These are phyloP conservation scores for Suhomyces sp. DNA, from an alignment of 805 yeast genomes.

Conservation along the genomic window DNA sequence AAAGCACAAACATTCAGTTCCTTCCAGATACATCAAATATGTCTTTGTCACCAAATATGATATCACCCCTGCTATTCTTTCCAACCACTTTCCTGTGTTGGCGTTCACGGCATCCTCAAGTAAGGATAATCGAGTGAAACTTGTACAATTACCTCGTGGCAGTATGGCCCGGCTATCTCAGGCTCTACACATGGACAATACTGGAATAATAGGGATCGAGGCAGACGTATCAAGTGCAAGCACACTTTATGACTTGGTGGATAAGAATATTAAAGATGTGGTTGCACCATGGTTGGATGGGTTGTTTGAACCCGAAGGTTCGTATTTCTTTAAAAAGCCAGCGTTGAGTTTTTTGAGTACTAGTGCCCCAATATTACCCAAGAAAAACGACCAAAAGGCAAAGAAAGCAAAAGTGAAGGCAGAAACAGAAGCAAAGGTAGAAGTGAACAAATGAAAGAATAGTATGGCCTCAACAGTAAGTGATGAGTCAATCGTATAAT, in stretches of 20 bases:
- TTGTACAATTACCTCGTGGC: slow-evolving; percentile 60
- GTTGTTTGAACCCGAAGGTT: slow-evolving; percentile 16
- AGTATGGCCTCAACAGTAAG: no score
- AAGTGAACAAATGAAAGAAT: no score
- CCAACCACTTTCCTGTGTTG: slow-evolving; percentile 59
- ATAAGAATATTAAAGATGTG: slow-evolving; percentile 34
- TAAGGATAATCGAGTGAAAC: slow-evolving; percentile 40
- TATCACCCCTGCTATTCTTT: slow-evolving; percentile 47
- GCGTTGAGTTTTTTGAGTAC: slow-evolving; percentile 46
- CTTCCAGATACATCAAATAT: slow-evolving; percentile 24
- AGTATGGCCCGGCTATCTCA: slow-evolving; percentile 30
- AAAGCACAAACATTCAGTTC: slow-evolving; percentile 2
- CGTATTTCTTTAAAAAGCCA: slow-evolving; percentile 27
- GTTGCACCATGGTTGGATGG: slow-evolving; percentile 47
- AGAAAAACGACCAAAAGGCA: slow-evolving; percentile 21
- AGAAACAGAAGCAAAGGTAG: no score
- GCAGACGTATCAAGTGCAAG: slow-evolving; percentile 26
- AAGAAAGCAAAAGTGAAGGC: slow-evolving; percentile 12
- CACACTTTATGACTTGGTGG: slow-evolving; percentile 28
- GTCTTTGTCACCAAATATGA: slow-evolving; percentile 66
- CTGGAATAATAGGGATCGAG: slow-evolving; percentile 35
- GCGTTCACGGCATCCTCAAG: slow-evolving; percentile 44
- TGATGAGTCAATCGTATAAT: no score
- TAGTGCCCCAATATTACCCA: slow-evolving; percentile 42
- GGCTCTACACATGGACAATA: slow-evolving; percentile 26